Evolutionary conservation across 202 grass and related monocot genomes (phyloP), one percentile per base, ranked within the genome.

Genomic region (Setaria italica): DNA sequence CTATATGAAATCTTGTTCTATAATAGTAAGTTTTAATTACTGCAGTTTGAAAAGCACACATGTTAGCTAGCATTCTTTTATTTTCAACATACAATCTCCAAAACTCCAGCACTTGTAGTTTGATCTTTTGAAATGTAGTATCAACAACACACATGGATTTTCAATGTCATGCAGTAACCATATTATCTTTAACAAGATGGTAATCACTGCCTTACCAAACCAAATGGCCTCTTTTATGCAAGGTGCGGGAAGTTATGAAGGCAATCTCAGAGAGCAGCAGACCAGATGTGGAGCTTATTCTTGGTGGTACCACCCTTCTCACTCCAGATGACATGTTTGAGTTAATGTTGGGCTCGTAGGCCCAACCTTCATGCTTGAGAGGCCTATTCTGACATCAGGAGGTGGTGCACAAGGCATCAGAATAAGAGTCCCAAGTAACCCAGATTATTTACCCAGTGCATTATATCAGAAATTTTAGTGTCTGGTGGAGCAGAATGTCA

Each of bases 251-350:
- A 82, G 93, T 87, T 72, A 96, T 94, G 93, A 87, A 94, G 41
- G 97, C 93, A 67, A 89, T 99, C 67, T 79, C 85, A 62, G 97
- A 92, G 80, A 91, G 87, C 74, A 80, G 80, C 62, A 96, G 90
- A 78, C 77, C 91, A 12, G 91, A 94, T 72, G 79, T 90, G 43
- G 90, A 99, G 69, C 82, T 96, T 78, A 91, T 99, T 99, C 82
- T 99, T 69, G 94, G 97, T 78, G 97, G 93, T 21, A 99, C 92
- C 62, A 94, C 87, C 66, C 90, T 99, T 77, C 87, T 99, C 57
- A 96, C 92, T 59, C 90, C 90, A 67, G 87, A 91, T 80, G 93
- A 96, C 85, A 92, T 96, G 97, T 99, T 99, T 86, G 83, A 96
- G 77, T 82, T 94, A 74, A 89, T 99, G 85, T 64, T 99, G 77